Percentiles rank a stretch among this genome's conserved stretches.
phyloP scores from a whole-genome alignment of 768 basidiomycete species.

The Lentinula lateritia region DNA sequence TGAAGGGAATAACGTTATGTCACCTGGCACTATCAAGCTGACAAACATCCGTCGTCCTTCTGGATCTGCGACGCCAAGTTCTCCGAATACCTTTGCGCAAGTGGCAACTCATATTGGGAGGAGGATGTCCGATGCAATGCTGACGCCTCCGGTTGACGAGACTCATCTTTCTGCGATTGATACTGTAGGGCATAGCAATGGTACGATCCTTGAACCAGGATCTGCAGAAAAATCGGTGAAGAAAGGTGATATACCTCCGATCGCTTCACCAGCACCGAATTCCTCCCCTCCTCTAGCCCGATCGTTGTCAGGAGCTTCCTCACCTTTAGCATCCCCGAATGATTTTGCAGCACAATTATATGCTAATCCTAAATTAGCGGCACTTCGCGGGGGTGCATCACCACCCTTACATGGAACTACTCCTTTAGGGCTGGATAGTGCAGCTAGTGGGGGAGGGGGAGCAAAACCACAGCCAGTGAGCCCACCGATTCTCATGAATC shows the following conservation, averaged over 20 bases:
- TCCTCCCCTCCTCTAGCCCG: background rate
- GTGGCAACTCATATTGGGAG: slow-evolving; percentile 33
- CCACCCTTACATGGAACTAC: slow-evolving; percentile 14
- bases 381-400: slow-evolving; percentile 21
- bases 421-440: slow-evolving; percentile 17
- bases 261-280: background rate
- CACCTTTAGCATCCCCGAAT: slow-evolving; percentile 26
- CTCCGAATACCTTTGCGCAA: slow-evolving; percentile 15
- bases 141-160: slow-evolving; percentile 14
- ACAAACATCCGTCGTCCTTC: background rate
- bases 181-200: background rate
- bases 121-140: slow-evolving; percentile 35
- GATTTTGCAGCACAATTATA: slow-evolving; percentile 38
- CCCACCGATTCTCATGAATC: slow-evolving; percentile 66
- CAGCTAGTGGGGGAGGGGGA: slow-evolving; percentile 37
- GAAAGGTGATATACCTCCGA: background rate
- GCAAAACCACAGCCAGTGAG: slow-evolving; percentile 40
- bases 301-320: slow-evolving; percentile 8
- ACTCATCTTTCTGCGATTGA: background rate
- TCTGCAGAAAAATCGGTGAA: background rate
- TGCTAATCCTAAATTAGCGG: slow-evolving; percentile 38
- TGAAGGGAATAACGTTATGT: slow-evolving; percentile 3
- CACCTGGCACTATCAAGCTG: background rate
- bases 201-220: background rate
- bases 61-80: background rate